Conservation (phyloP, 768 basidiomycete genomes). For the Kwoniella bestiolae region DNA sequence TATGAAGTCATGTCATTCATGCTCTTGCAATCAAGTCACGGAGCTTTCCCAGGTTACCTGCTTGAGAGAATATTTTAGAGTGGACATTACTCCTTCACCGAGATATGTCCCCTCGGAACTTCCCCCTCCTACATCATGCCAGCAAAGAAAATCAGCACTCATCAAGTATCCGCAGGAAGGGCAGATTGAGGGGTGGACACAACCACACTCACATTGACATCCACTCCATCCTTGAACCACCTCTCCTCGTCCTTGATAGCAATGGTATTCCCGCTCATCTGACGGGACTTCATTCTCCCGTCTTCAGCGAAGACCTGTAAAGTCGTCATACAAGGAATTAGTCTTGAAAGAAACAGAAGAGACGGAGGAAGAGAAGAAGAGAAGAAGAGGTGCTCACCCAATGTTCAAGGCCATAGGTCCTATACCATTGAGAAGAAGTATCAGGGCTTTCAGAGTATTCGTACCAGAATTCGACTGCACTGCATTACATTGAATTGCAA, state of each 20-base stretch:
- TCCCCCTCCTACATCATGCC: constrained; percentile 16
- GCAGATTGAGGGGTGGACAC: background rate
- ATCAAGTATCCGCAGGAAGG: no score
- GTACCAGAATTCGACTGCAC: constrained; percentile 61
- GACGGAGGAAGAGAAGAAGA: background rate
- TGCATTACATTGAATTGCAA: constrained; percentile 48
- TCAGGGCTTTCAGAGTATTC: constrained; percentile 57
- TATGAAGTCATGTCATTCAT: no score
- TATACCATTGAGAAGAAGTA: constrained; percentile 32
- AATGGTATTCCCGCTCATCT: constrained; percentile 59
- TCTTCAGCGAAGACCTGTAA: constrained; percentile 58
- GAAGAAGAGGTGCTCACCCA: constrained; percentile 60
- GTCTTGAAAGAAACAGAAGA: background rate
- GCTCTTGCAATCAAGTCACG: no score
- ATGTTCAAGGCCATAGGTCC: constrained; percentile 59
- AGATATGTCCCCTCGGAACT: constrained; percentile 24
- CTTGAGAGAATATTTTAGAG: no score
- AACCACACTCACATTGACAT: constrained; percentile 35
- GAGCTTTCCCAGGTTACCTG: no score
- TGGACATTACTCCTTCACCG: constrained; percentile 5
- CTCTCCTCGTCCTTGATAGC: constrained; percentile 61
- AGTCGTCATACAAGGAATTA: background rate
- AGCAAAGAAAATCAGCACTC: background rate
- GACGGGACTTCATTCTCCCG: constrained; percentile 65
- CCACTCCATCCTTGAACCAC: constrained; percentile 62